Evolutionary conservation across 495 filamentous ascomycete species (phyloP).

Genomic region (Parachaetomium inaequale): DNA sequence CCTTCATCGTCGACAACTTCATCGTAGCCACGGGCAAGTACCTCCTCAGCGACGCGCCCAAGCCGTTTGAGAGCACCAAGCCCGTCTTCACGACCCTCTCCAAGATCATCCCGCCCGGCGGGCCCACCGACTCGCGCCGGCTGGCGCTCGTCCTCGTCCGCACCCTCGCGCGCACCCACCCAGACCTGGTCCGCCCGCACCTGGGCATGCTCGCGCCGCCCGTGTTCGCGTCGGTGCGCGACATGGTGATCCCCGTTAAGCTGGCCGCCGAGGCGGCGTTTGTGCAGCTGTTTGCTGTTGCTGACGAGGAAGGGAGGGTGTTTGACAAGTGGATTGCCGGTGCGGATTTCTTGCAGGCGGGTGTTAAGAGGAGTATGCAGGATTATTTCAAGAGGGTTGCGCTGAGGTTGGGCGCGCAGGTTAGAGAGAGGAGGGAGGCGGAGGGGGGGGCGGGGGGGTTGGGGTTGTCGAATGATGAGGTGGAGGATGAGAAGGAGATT

Average conservation of each 20-base stretch:
- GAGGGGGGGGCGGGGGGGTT: conserved; percentile 84
- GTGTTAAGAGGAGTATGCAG: conserved; percentile 81
- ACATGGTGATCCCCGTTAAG: conserved; percentile 94
- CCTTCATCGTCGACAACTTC: conserved; percentile 81
- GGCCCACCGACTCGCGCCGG: conserved; percentile 75
- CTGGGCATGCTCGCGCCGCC: conserved; percentile 72
- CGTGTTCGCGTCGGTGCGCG: conserved; percentile 85
- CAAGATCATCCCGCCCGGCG: conserved; percentile 68
- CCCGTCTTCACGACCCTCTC: conserved; percentile 74
- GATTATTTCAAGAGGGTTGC: conserved; percentile 97
- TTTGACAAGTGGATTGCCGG: conserved; percentile 83
- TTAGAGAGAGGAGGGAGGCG: conserved; percentile 81
- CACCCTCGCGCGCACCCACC: conserved; percentile 71
- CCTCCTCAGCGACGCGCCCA: conserved; percentile 62
- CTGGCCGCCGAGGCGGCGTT: conserved; percentile 93
- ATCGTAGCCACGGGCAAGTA: conserved; percentile 96
- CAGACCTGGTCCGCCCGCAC: conserved; percentile 74
- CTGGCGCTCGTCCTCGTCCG: conserved; percentile 86
- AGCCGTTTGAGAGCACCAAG: conserved; percentile 67
- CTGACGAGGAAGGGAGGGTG: conserved; percentile 76
- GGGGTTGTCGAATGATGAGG: conserved; percentile 80
- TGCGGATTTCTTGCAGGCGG: conserved; percentile 57
- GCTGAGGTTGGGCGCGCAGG: conserved; percentile 73
- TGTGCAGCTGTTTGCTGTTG: conserved; percentile 87
- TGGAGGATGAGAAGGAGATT: conserved; percentile 90